Evolutionary conservation across 78 protist genomes (phyloP), one percentile per base, ranked within the genome.

Genomic region (Dictyostelium intermedium): DNA sequence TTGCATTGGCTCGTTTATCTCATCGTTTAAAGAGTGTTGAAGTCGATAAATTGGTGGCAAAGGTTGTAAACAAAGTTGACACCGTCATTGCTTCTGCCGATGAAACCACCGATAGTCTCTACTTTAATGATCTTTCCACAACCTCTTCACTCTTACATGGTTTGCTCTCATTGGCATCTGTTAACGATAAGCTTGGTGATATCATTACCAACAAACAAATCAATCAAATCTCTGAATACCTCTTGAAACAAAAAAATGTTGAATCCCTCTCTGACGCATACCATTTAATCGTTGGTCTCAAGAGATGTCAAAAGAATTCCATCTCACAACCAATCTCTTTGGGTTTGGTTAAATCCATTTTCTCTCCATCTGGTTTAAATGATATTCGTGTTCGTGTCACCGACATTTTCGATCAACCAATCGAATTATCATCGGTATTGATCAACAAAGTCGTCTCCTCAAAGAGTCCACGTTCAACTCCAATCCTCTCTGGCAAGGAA

Each of bases 261-360:
- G 72, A 76, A 34, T 34, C 84, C 1, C 37, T 86, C 7, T 56
- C 83, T 5, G 84, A 86, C 11, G 83, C 84, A 1, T 86, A 77
- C 43, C 45, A 86, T 66, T 37, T 86, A 43, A 23, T 86, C 53
- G 56, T 86, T 53, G 92, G 83, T 50, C 45, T 86, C n/a, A 73
- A 77, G 73, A 60, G 47, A 79, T 50, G 70, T 60, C 84, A 73
- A 73, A 86, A 86, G 77, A 86, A 86, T 32, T 27, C 53, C 1
- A 37, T 86, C 32, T 30, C 53, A 9, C 92, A 86, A 77, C 92
- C 92, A 50, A n/a, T 86, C 11, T 34, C 76, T 14, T 34, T 86
- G 5, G 5, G 14, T 6, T 27, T 85, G 11, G 39, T 16, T 11
- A 41, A 37, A 70, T 34, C 81, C 0, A n/a, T 56, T 34, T 53